Percentiles rank a stretch among this genome's conserved stretches.
Conservation (phyloP, 306 rosid species). For the Pyrus pyrifolia region DNA sequence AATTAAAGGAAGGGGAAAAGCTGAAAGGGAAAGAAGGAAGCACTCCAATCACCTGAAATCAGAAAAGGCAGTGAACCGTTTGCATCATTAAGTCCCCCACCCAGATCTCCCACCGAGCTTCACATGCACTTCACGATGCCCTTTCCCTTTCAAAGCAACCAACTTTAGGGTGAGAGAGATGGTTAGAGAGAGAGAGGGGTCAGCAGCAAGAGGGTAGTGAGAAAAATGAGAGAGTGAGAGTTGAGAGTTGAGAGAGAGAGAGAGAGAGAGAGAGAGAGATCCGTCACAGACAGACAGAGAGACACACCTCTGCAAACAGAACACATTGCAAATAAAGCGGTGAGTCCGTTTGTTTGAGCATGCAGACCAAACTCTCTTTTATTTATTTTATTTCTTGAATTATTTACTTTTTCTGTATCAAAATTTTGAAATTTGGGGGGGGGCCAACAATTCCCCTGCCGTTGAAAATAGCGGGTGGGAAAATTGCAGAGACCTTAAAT, state of each 20-base stretch:
- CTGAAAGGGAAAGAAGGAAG: slow-evolving; percentile 10
- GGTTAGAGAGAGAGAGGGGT: slow-evolving; percentile 4
- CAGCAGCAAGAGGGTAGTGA: slow-evolving; percentile 2
- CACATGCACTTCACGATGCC: slow-evolving; percentile 81
- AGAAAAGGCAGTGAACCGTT: slow-evolving; percentile 42
- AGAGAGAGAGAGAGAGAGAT: slow-evolving; percentile 34
- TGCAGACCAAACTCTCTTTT: slow-evolving; percentile 26
- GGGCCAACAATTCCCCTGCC: not conserved
- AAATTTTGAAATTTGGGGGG: not conserved
- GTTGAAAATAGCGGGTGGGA: not conserved
- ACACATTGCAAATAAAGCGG: slow-evolving; percentile 53
- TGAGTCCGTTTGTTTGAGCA: slow-evolving; percentile 55
- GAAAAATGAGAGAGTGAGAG: not conserved
- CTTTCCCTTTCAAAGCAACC: slow-evolving; percentile 32
- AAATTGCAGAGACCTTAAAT: not conserved
- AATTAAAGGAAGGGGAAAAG: slow-evolving; percentile 17
- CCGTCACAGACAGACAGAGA: slow-evolving; percentile 51
- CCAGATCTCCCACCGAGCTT: slow-evolving; percentile 72
- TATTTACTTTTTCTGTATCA: not conserved
- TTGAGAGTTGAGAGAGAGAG: slow-evolving; percentile 2
- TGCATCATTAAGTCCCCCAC: slow-evolving; percentile 41
- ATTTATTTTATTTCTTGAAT: not conserved
- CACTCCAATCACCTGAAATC: slow-evolving; percentile 63
- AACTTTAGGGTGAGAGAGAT: slow-evolving; percentile 25
- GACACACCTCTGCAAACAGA: slow-evolving; percentile 32